Base-by-base conservation (phyloP, 305 asterid genomes). In the Lippia alba region DNA sequence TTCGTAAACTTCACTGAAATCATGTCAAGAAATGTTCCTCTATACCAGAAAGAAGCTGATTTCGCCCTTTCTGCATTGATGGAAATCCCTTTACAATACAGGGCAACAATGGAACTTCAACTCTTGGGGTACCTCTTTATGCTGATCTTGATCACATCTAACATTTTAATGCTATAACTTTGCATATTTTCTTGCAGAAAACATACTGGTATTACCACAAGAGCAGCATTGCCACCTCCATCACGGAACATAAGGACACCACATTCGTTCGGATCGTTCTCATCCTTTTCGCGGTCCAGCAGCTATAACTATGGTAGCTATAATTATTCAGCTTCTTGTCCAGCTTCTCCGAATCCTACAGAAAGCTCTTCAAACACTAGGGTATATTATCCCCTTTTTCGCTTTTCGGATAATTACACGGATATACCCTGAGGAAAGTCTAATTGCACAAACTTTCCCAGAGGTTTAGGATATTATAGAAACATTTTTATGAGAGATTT, bases 1-100 rank as follows among this genome's bases (percentile, higher is more conserved):
- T 86, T 86, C 61, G 88, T 84, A 9, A 79, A 86, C 72, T 86
- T 86, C 72, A 86, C 92, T 32, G 82, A 84, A n/a, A 84, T 86
- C 56, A 86, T 86, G 91, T 78, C 83, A 16, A 82, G 85, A 75
- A 69, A 80, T 20, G 72, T 78, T 39, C 81, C 84, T 30, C 54
- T 62, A 46, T 16, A 63, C 3, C 80, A 74, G 56, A 82, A 79
- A 69, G 89, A 86, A 69, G 62, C 88, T 1, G 82, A 79, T 39
- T 87, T 81, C 67, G 78, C 90, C 4, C 72, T 86, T 16, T 66
- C 81, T 54, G 76, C 92, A 49, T 56, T 86, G 19, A 86, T 84
- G 91, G 91, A 86, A 54, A 82, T 86, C 74, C 89, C 89, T 15
- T 41, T 75, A 20, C 89, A 86, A 34, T 86, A 80, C 78, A 67